Evolutionary conservation across 164 flowering plant species (phyloP).

Genomic region (Protea cynaroides): DNA sequence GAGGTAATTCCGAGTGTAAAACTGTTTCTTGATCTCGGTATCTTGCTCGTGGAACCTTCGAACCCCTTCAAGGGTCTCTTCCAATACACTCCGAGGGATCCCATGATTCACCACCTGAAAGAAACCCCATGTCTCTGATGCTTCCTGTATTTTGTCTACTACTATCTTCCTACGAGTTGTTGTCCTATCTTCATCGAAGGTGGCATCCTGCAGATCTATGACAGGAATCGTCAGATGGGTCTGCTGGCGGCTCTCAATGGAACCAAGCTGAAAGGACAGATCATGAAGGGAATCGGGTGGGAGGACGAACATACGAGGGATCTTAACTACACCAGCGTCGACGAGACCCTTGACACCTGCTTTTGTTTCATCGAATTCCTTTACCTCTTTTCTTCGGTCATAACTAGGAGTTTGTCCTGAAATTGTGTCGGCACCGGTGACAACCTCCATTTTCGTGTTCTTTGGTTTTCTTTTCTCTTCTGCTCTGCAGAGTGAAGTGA

Average conservation of each 20-base stretch:
- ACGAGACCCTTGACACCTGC: slow-evolving; percentile 7
- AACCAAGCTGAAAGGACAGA: too few species aligned
- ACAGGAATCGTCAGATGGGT: slow-evolving; percentile 10
- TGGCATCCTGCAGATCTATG: slow-evolving; percentile 25
- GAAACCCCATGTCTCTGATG: slow-evolving; percentile 44
- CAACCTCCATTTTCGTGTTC: not conserved
- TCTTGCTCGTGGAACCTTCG: slow-evolving; percentile 36
- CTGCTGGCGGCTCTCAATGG: too few species aligned
- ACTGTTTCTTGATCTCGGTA: slow-evolving; percentile 26
- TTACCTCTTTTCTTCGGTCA: slow-evolving; percentile 2
- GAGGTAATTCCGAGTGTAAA: slow-evolving; percentile 23
- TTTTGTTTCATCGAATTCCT: slow-evolving; percentile 5
- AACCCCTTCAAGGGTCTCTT: slow-evolving; percentile 35
- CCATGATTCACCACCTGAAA: slow-evolving; percentile 56
- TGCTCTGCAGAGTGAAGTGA: too few species aligned
- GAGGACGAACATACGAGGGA: slow-evolving; percentile 22
- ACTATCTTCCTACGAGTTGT: slow-evolving; percentile 12
- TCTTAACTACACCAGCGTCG: slow-evolving; percentile 5
- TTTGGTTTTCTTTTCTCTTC: too few species aligned
- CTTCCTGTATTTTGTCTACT: slow-evolving; percentile 20
- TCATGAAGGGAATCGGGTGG: not conserved
- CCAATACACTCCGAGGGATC: slow-evolving; percentile 27
- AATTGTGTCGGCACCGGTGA: not conserved
- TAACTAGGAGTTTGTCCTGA: not conserved
- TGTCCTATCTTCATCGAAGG: not conserved